Conservation (phyloP, 2,329 filamentous ascomycete genomes). For the Neophaeococcomyces aloes region DNA sequence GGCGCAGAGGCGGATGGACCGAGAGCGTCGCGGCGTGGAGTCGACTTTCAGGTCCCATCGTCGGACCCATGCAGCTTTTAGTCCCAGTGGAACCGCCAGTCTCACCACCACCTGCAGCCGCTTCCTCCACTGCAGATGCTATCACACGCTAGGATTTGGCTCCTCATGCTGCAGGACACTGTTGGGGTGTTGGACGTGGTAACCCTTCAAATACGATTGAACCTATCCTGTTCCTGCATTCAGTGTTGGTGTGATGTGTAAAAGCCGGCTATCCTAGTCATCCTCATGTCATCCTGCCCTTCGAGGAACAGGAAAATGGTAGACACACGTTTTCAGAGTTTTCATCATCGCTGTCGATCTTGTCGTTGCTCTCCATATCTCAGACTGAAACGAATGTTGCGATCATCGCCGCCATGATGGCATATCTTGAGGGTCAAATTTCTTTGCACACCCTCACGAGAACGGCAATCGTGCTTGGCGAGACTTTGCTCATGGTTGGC, state of each 20-base stretch:
- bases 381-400: not conserved
- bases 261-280: constrained; percentile 4
- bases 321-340: not conserved
- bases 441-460: not conserved
- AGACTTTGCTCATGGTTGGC: not conserved
- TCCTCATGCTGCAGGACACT: constrained; percentile 6
- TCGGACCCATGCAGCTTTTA: constrained; percentile 17
- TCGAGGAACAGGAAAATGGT: constrained; percentile 6
- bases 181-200: constrained; percentile 5
- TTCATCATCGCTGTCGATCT: constrained; percentile 8
- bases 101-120: constrained; percentile 14
- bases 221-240: constrained; percentile 8
- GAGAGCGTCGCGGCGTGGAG: constrained; percentile 10
- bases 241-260: constrained; percentile 2
- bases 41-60: constrained; percentile 20
- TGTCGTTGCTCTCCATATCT: constrained; percentile 2
- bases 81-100: constrained; percentile 16
- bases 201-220: not conserved
- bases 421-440: not conserved
- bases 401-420: constrained; percentile 4
- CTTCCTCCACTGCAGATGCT: constrained; percentile 20
- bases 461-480: not conserved
- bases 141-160: constrained; percentile 20
- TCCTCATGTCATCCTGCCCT: not conserved
- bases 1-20: constrained; percentile 7